phyloP scores from a whole-genome alignment of 768 basidiomycete genomes.

The Mycena chlorophos region DNA sequence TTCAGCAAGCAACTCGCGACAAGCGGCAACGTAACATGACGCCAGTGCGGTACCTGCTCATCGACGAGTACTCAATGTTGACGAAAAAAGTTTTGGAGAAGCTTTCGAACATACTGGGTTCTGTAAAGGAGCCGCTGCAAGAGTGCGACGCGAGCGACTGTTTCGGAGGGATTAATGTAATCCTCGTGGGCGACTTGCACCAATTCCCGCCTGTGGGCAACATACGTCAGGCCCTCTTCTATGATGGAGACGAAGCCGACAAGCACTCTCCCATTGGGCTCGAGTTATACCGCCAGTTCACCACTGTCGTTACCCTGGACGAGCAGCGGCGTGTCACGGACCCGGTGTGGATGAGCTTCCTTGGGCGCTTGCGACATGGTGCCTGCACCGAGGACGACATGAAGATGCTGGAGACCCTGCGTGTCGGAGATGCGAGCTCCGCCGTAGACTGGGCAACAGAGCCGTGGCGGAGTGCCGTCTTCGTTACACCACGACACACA shows the following conservation, averaged over 20 bases:
- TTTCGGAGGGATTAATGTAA: slow-evolving; percentile 43
- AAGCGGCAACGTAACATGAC: slow-evolving; percentile 20
- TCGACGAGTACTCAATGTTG: slow-evolving; percentile 46
- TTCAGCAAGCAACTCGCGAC: neutral
- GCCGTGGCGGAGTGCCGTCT: too few species aligned
- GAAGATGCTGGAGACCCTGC: slow-evolving; percentile 22
- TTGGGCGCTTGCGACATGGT: slow-evolving; percentile 30
- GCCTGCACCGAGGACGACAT: slow-evolving; percentile 30
- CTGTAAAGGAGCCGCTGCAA: slow-evolving; percentile 4
- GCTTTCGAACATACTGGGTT: slow-evolving; percentile 22
- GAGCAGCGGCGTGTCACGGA: slow-evolving; percentile 39
- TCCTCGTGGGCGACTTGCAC: slow-evolving; percentile 45
- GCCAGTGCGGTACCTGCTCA: slow-evolving; percentile 29
- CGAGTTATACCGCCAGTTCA: slow-evolving; percentile 30
- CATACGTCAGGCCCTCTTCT: slow-evolving; percentile 26
- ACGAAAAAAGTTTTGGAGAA: slow-evolving; percentile 25
- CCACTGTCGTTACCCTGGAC: slow-evolving; percentile 35
- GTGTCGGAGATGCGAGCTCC: slow-evolving; percentile 5
- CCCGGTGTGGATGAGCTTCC: slow-evolving; percentile 30
- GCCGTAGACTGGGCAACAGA: neutral
- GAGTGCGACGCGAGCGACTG: neutral
- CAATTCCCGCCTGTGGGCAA: slow-evolving; percentile 44
- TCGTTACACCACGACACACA: slow-evolving; percentile 1
- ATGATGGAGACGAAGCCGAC: neutral
- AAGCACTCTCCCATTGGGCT: slow-evolving; percentile 20